Percentiles rank a stretch among this genome's conserved stretches.
These are phyloP conservation scores for Aureobasidium sp. DNA, from an alignment of 2,329 filamentous ascomycete genomes.

Conservation along the genomic window DNA sequence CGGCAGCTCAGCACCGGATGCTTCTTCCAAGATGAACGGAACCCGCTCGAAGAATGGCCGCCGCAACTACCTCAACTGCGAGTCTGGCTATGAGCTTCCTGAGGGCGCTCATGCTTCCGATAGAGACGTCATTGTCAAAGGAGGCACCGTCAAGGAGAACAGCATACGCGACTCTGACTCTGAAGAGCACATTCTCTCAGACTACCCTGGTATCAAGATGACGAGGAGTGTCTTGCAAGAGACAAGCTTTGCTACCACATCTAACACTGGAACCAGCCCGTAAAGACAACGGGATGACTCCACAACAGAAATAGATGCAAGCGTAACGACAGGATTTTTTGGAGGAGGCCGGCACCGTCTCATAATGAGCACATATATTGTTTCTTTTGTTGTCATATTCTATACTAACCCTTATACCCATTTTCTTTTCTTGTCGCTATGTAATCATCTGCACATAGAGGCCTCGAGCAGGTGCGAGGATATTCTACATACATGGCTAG, in stretches of 20 bases:
- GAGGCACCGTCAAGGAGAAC: not conserved
- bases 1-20: not conserved
- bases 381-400: not conserved
- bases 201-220: slow-evolving; percentile 8
- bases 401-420: not conserved
- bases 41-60: not conserved
- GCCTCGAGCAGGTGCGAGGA: not conserved
- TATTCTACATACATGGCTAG: not conserved
- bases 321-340: not conserved
- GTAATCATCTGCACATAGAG: not conserved
- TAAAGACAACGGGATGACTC: not conserved
- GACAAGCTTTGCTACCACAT: slow-evolving; percentile 1
- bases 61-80: slow-evolving; percentile 5
- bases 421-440: not conserved
- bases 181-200: slow-evolving; percentile 9
- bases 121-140: slow-evolving; percentile 1
- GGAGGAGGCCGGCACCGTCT: not conserved
- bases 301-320: not conserved
- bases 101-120: not conserved
- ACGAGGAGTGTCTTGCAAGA: slow-evolving; percentile 9
- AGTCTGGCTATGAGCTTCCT: slow-evolving; percentile 5
- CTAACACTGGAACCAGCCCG: not conserved
- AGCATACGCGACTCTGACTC: slow-evolving; percentile 7
- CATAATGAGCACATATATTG: not conserved
- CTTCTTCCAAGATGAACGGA: not conserved